These are phyloP conservation scores for Metschnikowia bowlesiae DNA, from an alignment of 805 yeast species.

Conservation along the genomic window DNA sequence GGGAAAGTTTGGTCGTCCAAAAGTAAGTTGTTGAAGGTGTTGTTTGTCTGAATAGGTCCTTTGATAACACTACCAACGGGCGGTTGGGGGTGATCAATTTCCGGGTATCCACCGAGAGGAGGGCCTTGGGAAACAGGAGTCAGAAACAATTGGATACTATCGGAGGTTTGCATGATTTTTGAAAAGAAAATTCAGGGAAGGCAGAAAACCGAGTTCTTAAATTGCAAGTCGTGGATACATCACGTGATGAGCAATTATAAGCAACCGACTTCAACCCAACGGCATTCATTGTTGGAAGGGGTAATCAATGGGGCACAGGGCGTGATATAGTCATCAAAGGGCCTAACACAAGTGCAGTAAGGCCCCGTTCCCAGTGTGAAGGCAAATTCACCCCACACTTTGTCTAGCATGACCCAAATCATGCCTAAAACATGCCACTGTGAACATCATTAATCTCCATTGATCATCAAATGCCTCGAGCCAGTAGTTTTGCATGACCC, in stretches of 20 bases:
- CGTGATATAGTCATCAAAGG: neutral
- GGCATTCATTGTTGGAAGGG: neutral
- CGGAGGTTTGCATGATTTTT: neutral
- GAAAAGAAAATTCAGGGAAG: neutral
- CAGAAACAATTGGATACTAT: conserved; percentile 28
- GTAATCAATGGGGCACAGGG: neutral
- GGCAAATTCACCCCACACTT: neutral
- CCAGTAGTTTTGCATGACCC: neutral
- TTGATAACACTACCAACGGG: conserved; percentile 29
- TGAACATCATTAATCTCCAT: neutral
- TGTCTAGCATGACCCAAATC: neutral
- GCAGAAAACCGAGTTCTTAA: neutral
- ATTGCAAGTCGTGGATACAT: neutral
- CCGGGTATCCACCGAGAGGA: conserved; percentile 43
- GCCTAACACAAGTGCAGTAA: neutral
- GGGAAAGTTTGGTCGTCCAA: conserved; percentile 65
- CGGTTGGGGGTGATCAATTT: conserved; percentile 27
- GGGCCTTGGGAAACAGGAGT: conserved; percentile 38
- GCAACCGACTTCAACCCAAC: neutral
- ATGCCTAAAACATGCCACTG: neutral
- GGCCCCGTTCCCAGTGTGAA: neutral
- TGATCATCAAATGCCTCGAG: neutral
- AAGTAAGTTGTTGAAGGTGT: conserved; percentile 70
- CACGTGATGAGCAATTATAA: neutral
- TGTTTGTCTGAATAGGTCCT: conserved; percentile 65